Conservation (phyloP, 2,329 filamentous ascomycete genomes). For the Talaromyces pinophilus region DNA sequence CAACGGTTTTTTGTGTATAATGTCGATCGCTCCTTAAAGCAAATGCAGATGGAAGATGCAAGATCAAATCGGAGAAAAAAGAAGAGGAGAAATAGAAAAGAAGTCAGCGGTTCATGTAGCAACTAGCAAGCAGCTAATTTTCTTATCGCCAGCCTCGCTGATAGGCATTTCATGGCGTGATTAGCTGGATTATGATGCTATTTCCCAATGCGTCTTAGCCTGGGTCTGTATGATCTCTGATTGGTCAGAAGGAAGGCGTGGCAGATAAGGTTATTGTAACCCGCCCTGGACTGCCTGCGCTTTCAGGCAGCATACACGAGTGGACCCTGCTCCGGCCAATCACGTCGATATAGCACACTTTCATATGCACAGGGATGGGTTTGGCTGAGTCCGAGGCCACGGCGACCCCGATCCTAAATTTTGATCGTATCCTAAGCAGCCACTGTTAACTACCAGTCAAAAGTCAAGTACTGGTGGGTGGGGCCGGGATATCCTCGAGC, state of each 20-base stretch:
- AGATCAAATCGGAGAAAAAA: not conserved
- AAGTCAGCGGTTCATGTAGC: not conserved
- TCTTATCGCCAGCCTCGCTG: not conserved
- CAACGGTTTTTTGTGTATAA: not conserved
- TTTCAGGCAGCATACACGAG: not conserved
- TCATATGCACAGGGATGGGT: not conserved
- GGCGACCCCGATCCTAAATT: not conserved
- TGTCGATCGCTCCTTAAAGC: not conserved
- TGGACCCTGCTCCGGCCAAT: not conserved
- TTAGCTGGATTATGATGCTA: conserved; percentile 12
- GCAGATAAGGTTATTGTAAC: conserved; percentile 14
- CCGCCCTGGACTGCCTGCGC: not conserved
- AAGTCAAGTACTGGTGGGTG: too few species aligned
- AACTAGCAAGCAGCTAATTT: not conserved
- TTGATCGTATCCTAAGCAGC: not conserved
- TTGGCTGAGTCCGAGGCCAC: not conserved
- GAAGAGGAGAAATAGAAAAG: not conserved
- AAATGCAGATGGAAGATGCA: not conserved
- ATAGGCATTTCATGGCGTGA: conserved; percentile 13
- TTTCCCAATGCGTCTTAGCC: not conserved
- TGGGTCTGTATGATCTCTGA: rapidly evolving
- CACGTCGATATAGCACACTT: not conserved
- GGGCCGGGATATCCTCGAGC: too few species aligned
- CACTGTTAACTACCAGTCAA: too few species aligned
- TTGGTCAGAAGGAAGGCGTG: not conserved